Base-by-base conservation (phyloP, 768 basidiomycete species). In the Psilocybe tampanensis region DNA sequence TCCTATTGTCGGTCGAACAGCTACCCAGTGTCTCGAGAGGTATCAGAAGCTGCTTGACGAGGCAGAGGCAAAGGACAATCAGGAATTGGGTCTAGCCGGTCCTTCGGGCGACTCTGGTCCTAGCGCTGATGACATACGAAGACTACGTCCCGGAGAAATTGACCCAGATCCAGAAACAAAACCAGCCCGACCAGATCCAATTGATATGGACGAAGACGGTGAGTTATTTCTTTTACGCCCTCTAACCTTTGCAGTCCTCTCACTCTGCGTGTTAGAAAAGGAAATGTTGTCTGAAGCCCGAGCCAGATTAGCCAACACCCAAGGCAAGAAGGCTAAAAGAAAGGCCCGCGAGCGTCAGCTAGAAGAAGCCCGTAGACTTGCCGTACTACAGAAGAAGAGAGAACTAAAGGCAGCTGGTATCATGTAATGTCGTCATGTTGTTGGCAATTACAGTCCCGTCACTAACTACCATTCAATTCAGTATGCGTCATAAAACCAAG, bases 121-220 rank as follows among this genome's bases (percentile, higher is more conserved):
- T 2, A 87, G 90, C 62, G 94, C 90, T n/a, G 97, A 97, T 54
- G 95, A 98, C 61, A 86, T 96, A 39, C 81, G 96, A 52, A 82
- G 86, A 59, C 76, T 99, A 59, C 81, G 94, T 48, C 94, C 97
- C 8, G 97, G 97, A 43, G 97, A 98, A 75, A 96, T 99, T 57
- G 97, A 99, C 72, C 95, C 96, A 6, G 95, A 99, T 75, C 97
- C 97, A 13, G 97, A 99, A 74, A 97, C 95, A 9, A 95, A 98
- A 68, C 94, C 97, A 47, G 97, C 97, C 11, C 85, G 97, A 23
- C 97, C 97, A 5, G 97, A 99, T 76, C 97, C 97, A 6, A 98
- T 98, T 64, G 97, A 99, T 75, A 99, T 99, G 97, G 97, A 99
- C 69, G 97, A 99, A 75, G 97, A 98, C 68, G 95, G 93, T 90